Evolutionary conservation across 1,139 yeast genomes (phyloP).

Genomic region (Candida pseudocylindracea): DNA sequence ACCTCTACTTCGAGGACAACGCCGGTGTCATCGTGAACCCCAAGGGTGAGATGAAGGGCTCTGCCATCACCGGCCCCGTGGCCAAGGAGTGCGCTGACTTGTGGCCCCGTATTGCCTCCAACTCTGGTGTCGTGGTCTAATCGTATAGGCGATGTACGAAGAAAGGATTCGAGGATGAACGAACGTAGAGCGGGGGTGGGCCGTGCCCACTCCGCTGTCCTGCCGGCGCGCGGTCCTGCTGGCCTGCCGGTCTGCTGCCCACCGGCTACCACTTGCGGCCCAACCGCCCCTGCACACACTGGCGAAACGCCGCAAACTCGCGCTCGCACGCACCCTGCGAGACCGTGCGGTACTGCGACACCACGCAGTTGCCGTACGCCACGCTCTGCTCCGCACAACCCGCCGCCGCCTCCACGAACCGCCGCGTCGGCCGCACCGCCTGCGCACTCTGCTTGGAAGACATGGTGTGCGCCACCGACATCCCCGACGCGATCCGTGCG

Average conservation of each 20-base stretch:
- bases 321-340: conserved; percentile 29
- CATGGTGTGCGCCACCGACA: no score
- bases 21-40: conserved; percentile 99
- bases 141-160: background rate
- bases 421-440: conserved; percentile 14
- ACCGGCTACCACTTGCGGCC: background rate
- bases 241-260: background rate
- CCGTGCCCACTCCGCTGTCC: background rate
- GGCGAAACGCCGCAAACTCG: conserved; percentile 33
- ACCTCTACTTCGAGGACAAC: conserved; percentile 98
- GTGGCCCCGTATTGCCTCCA: conserved; percentile 99
- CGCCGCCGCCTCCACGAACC: conserved; percentile 13
- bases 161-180: background rate
- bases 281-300: conserved; percentile 17
- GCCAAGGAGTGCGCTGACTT: conserved; percentile 99
- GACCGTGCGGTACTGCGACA: conserved; percentile 29
- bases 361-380: conserved; percentile 41
- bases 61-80: conserved; percentile 99
- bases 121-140: conserved; percentile 99
- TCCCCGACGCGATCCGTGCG: no score
- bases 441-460: no score
- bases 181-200: background rate
- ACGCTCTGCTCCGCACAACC: conserved; percentile 20
- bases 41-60: conserved; percentile 99
- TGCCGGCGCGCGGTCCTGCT: background rate